These are phyloP conservation scores for Phoma herbarum DNA, from an alignment of 2,329 filamentous ascomycete genomes.

Conservation along the genomic window DNA sequence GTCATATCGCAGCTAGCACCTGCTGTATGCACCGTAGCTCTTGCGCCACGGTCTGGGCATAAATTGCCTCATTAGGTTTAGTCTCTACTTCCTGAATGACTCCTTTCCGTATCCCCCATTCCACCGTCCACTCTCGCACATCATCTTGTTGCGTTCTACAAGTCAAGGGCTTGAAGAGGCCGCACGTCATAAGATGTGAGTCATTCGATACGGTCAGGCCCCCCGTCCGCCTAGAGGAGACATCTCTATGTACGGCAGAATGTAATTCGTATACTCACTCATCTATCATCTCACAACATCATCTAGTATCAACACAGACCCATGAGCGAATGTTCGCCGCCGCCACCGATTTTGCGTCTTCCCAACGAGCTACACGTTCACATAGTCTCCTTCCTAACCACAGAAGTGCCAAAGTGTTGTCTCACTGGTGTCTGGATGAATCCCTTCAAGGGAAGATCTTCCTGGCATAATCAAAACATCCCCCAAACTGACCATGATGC, in stretches of 20 bases:
- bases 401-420: neutral
- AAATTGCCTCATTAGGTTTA: no score
- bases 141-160: neutral
- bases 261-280: neutral
- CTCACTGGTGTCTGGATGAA: neutral
- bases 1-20: no score
- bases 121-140: no score
- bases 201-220: neutral
- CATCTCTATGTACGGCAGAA: neutral
- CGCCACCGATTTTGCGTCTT: constrained; percentile 4
- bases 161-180: neutral
- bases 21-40: no score
- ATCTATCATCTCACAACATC: neutral
- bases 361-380: constrained; percentile 2
- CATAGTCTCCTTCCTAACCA: neutral
- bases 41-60: no score
- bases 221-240: neutral
- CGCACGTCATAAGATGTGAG: neutral
- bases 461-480: neutral
- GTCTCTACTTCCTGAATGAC: no score
- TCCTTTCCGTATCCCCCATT: no score
- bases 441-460: neutral
- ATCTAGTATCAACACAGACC: neutral
- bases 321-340: neutral
- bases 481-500: neutral